Conservation (phyloP, 495 filamentous ascomycete genomes). For the Lasiosphaeriaceae sp. region DNA sequence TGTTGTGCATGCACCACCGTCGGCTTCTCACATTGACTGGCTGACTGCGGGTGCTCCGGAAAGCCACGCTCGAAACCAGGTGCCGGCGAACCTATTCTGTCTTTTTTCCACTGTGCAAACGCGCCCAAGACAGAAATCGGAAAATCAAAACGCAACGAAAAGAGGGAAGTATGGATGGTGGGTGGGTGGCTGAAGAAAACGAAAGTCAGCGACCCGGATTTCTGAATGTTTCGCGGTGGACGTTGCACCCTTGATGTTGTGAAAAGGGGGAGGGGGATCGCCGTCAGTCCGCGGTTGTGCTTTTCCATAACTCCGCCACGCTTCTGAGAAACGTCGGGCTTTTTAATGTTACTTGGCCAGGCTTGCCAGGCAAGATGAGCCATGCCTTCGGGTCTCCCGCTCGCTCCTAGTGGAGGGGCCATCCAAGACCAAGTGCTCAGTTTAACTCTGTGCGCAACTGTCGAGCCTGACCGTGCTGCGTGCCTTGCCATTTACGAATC, state of each 20-base stretch:
- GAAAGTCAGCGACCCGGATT: background rate
- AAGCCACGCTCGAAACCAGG: background rate
- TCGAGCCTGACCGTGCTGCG: too few relatives aligned
- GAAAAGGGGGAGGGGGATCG: conserved; percentile 7
- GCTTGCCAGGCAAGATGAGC: background rate
- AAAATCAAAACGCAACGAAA: background rate
- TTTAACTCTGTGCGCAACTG: too few relatives aligned
- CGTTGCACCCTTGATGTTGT: background rate
- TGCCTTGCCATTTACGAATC: too few relatives aligned
- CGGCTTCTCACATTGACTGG: background rate
- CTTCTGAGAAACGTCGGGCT: conserved; percentile 4
- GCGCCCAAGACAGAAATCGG: background rate
- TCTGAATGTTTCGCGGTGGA: background rate
- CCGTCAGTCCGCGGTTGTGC: conserved; percentile 5
- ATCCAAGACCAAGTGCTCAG: too few relatives aligned
- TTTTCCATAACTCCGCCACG: conserved; percentile 7
- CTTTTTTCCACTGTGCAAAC: background rate
- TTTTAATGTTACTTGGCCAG: background rate
- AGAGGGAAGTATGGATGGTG: background rate
- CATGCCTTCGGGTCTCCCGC: background rate
- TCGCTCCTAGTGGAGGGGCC: too few relatives aligned
- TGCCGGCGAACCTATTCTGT: background rate
- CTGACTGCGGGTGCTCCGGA: background rate
- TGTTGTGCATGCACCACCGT: background rate
- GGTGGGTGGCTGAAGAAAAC: background rate